phyloP scores from a whole-genome alignment of 257 asterid genomes.

The Agastache rugosa region DNA sequence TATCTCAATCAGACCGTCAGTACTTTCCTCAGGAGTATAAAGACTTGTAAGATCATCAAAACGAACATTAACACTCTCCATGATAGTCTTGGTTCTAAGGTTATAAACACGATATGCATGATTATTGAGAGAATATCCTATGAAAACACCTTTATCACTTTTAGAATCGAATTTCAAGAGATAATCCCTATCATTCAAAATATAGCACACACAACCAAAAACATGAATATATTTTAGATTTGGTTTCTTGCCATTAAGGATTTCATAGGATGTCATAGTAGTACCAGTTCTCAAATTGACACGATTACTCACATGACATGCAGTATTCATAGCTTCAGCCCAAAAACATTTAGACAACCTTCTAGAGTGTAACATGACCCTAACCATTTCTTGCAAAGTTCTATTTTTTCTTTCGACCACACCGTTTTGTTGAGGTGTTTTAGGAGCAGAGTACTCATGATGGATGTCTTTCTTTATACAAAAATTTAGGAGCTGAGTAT shows the following conservation, averaged over 20 bases:
- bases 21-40: not conserved
- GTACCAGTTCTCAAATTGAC: too few relatives aligned
- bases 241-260: too few relatives aligned
- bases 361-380: not conserved
- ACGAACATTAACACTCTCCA: not conserved
- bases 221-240: too few relatives aligned
- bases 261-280: too few relatives aligned
- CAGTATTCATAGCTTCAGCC: too few relatives aligned
- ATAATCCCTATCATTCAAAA: not conserved
- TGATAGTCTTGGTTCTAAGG: not conserved
- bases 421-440: too few relatives aligned
- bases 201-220: too few relatives aligned
- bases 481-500: not conserved
- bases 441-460: not conserved
- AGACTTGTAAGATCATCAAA: not conserved
- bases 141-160: not conserved
- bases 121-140: not conserved
- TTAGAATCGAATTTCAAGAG: not conserved
- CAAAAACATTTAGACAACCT: too few relatives aligned
- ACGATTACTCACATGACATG: too few relatives aligned
- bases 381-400: not conserved
- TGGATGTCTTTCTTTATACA: not conserved
- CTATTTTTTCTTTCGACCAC: too few relatives aligned
- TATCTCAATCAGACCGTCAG: too few relatives aligned
- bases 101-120: not conserved